These are phyloP conservation scores for Flaveria bidentis DNA, from an alignment of 129 eudicot genomes.

Conservation along the genomic window DNA sequence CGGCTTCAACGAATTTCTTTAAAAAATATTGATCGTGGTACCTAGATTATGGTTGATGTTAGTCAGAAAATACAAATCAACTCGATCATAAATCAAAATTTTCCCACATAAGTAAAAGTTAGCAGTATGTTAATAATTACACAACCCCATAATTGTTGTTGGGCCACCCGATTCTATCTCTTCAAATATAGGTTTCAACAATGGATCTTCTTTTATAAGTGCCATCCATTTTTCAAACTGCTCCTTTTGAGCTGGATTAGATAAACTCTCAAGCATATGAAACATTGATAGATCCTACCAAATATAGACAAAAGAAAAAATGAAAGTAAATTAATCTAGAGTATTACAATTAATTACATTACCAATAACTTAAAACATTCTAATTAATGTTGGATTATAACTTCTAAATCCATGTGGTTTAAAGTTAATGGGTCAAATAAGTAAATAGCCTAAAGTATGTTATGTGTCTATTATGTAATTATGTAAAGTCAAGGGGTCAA, in stretches of 20 bases:
- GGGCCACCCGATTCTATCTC: slow-evolving; percentile 97
- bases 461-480: no score
- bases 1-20: slow-evolving; percentile 89
- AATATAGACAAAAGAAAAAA: not conserved
- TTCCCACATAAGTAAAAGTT: not conserved
- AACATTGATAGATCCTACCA: no score
- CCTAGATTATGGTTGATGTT: slow-evolving; percentile 19
- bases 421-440: no score
- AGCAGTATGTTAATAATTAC: not conserved
- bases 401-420: no score
- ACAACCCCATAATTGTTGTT: slow-evolving; percentile 94
- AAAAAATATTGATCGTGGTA: slow-evolving; percentile 77
- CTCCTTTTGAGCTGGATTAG: no score
- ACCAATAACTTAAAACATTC: not conserved
- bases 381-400: no score
- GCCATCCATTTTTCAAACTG: slow-evolving; percentile 93
- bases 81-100: not conserved
- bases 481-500: no score
- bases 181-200: slow-evolving; percentile 82
- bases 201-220: slow-evolving; percentile 80
- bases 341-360: not conserved
- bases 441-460: no score
- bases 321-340: not conserved
- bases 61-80: not conserved
- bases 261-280: no score